Evolutionary conservation across 768 basidiomycete species (phyloP).

Genomic region (Leccinum longicurvipes): DNA sequence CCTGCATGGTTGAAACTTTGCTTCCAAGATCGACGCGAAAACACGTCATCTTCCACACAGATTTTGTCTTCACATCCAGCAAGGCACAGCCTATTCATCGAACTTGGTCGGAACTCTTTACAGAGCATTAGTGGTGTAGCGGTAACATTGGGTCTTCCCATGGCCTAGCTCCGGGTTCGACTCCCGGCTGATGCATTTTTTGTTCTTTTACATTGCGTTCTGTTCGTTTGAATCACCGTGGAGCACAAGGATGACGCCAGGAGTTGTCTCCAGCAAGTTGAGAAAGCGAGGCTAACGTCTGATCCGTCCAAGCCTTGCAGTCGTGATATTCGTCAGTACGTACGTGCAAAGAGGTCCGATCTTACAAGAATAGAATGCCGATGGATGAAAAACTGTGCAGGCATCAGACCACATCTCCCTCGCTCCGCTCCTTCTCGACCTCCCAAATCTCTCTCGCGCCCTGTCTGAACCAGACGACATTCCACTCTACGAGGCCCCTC

Average conservation of each 20-base stretch:
- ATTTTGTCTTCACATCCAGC: too few relatives aligned
- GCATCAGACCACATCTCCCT: slow-evolving; percentile 16
- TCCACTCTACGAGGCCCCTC: slow-evolving; percentile 79
- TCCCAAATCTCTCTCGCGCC: slow-evolving; percentile 81
- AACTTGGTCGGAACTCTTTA: background rate
- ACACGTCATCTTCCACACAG: too few relatives aligned
- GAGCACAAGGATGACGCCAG: background rate
- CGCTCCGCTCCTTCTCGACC: slow-evolving; percentile 56
- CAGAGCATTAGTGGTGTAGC: slow-evolving; percentile 58
- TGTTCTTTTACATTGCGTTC: background rate
- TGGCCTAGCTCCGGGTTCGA: slow-evolving; percentile 62
- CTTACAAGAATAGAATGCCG: background rate
- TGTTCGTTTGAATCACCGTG: too few relatives aligned
- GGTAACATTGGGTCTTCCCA: slow-evolving; percentile 91
- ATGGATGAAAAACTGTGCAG: background rate
- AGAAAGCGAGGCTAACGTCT: background rate
- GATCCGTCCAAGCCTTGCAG: too few relatives aligned
- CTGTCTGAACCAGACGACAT: slow-evolving; percentile 80
- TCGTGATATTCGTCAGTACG: background rate
- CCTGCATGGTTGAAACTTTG: too few relatives aligned
- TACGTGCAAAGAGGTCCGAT: background rate
- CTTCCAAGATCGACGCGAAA: too few relatives aligned
- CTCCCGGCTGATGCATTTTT: slow-evolving; percentile 48
- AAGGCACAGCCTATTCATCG: too few relatives aligned
- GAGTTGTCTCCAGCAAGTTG: background rate